Percentiles rank a stretch among this genome's conserved stretches.
Conservation (phyloP, 495 filamentous ascomycete genomes). For the Penicillium lagena region DNA sequence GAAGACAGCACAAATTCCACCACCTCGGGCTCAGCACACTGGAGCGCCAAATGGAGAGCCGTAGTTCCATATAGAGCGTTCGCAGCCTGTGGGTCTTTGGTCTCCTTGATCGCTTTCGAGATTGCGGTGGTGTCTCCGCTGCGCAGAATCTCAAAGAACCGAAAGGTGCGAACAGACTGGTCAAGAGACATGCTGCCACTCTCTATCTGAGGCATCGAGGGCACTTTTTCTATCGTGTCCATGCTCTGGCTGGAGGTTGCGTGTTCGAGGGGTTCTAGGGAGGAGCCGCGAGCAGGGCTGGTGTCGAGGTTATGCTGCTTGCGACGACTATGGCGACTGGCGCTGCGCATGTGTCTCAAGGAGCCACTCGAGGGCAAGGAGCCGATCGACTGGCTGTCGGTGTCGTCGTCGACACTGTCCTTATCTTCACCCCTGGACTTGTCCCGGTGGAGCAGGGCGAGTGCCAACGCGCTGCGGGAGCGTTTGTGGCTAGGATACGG, state of each 20-base stretch:
- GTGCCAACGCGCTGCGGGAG: constrained; percentile 46
- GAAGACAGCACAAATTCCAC: constrained; percentile 90
- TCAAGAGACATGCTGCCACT: constrained; percentile 60
- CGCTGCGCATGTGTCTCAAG: constrained; percentile 23
- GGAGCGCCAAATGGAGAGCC: constrained; percentile 89
- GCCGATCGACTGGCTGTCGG: constrained; percentile 22
- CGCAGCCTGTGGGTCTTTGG: constrained; percentile 38
- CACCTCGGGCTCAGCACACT: constrained; percentile 91
- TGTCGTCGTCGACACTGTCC: constrained; percentile 17
- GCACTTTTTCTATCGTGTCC: constrained; percentile 26
- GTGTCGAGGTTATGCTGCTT: constrained; percentile 15
- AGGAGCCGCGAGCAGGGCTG: constrained; percentile 10
- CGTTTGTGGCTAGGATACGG: constrained; percentile 42
- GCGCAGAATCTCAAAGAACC: constrained; percentile 85
- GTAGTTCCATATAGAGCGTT: constrained; percentile 69
- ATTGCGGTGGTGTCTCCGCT: constrained; percentile 89
- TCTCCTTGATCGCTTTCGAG: constrained; percentile 76
- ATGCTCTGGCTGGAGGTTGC: constrained; percentile 20
- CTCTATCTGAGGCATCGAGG: constrained; percentile 24
- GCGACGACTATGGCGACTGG: constrained; percentile 22
- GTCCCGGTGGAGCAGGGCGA: constrained; percentile 46
- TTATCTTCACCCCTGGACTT: constrained; percentile 34
- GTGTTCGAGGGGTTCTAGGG: constrained; percentile 19
- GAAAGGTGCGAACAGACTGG: constrained; percentile 88
- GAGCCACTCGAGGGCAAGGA: constrained; percentile 22